Percentiles rank a stretch among this genome's conserved stretches.
Conservation (phyloP, 106 monocot genomes). For the Narthecium ossifragum region DNA sequence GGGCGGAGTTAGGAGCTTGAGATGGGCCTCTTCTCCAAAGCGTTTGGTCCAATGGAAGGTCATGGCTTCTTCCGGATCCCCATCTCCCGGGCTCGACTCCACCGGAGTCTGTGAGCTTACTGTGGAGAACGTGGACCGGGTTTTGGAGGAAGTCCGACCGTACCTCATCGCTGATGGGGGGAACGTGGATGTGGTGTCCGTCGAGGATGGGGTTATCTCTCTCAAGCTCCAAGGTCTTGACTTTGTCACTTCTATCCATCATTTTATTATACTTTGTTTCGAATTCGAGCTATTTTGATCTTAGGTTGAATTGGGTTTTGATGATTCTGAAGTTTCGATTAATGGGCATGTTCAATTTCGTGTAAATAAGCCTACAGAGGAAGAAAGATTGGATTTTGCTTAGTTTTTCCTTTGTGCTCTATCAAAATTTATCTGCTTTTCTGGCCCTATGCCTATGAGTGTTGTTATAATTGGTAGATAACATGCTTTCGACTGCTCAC, state of each 20-base stretch:
- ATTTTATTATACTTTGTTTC: neutral
- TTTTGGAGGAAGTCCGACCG: conserved; percentile 80
- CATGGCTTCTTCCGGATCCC: conserved; percentile 3
- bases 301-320: neutral
- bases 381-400: neutral
- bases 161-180: conserved; percentile 93
- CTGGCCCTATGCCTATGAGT: too few relatives aligned
- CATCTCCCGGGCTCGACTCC: conserved; percentile 52
- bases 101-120: conserved; percentile 64
- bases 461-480: too few relatives aligned
- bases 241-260: neutral
- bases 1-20: too few relatives aligned
- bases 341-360: neutral
- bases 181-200: conserved; percentile 76
- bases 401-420: too few relatives aligned
- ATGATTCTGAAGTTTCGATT: neutral
- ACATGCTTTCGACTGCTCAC: too few relatives aligned
- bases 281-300: neutral
- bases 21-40: too few relatives aligned
- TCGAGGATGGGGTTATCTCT: conserved; percentile 76
- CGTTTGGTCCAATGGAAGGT: too few relatives aligned
- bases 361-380: too few relatives aligned
- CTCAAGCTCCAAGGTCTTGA: conserved; percentile 75
- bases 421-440: too few relatives aligned
- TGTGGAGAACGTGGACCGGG: conserved; percentile 77